Base-by-base conservation (phyloP, 2,329 filamentous ascomycete species). In the Karstenula rhodostoma region DNA sequence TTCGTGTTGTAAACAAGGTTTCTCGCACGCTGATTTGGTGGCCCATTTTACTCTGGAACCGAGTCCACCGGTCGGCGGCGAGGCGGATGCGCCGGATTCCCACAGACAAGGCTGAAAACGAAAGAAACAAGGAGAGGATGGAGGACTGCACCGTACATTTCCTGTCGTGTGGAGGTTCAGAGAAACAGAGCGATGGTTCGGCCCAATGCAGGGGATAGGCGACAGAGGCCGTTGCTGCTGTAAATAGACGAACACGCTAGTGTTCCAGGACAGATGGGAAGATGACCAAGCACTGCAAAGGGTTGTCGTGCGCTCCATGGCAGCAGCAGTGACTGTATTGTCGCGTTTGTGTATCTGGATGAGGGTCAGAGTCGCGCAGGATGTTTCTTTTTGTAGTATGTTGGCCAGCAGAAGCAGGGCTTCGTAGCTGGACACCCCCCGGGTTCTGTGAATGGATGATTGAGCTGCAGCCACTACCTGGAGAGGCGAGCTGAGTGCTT, bases 381-480 rank as follows among this genome's bases (percentile, higher is more conserved):
- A 67, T 48, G 67, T 72, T 72, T 71, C 69, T 71, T 74, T 70
- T 73, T 73, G 29, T 42, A 40, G 19, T 64, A 66, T 70, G 66
- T 46, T 29, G 44, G 44, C 32, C 46, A 49, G 23, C 56, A 19
- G 32, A 40, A 32, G 22, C 17, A 57, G 32, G 43, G 44, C 59
- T 55, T 64, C 35, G 25, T 46, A 57, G 55, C 56, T 57, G 56
- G n/a, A 23, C 8, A 44, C 35, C 47, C n/a, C 56, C 23, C 23
- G 56, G 61, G 42, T 61, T 66, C 63, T 57, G 68, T 68, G 70
- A 75, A 63, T 52, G 49, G 49, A 33, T 33, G 49, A 52, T 51
- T 42, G 49, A 52, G 49, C 49, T 52, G 49, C 49, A 52, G 49
- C 49, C 49, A 52, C 49, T 23, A 35, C 49, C 35, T 52, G 49